These are phyloP conservation scores for Strobilomyces echinocephalus DNA, from an alignment of 768 basidiomycete genomes.

Conservation along the genomic window DNA sequence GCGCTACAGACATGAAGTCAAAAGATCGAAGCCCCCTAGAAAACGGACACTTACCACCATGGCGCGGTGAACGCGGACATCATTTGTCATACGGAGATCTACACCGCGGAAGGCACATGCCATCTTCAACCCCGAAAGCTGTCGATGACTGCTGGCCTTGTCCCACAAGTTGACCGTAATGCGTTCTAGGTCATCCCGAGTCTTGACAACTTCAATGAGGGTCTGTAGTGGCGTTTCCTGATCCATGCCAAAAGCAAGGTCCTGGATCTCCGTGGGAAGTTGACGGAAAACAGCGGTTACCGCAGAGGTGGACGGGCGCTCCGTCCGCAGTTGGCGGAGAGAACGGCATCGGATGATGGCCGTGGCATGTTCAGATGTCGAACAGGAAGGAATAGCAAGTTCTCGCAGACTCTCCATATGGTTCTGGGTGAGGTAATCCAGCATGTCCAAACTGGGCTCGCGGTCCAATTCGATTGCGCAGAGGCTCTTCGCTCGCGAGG, in stretches of 20 bases:
- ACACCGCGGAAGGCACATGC: slow-evolving; percentile 62
- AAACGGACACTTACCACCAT: slow-evolving; percentile 40
- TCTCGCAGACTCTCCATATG: slow-evolving; percentile 49
- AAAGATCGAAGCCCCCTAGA: slow-evolving; percentile 10
- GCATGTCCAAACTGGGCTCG: slow-evolving; percentile 50
- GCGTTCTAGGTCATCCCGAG: slow-evolving; percentile 38
- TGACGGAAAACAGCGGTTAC: slow-evolving; percentile 40
- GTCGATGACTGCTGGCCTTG: slow-evolving; percentile 45
- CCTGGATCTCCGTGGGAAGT: slow-evolving; percentile 46
- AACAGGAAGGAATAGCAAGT: slow-evolving; percentile 54
- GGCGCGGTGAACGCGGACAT: slow-evolving; percentile 50
- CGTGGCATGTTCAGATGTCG: slow-evolving; percentile 42
- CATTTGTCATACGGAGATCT: slow-evolving; percentile 45
- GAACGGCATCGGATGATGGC: slow-evolving; percentile 45
- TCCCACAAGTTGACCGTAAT: slow-evolving; percentile 55
- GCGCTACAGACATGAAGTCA: slow-evolving; percentile 18
- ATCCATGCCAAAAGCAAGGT: slow-evolving; percentile 59
- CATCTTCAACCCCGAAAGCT: slow-evolving; percentile 53
- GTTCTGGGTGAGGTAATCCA: slow-evolving; percentile 50
- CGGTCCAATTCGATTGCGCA: slow-evolving; percentile 54
- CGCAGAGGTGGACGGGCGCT: slow-evolving; percentile 43
- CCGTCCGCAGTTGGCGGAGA: slow-evolving; percentile 54
- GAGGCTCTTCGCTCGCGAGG: slow-evolving; percentile 40
- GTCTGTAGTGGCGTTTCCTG: slow-evolving; percentile 49
- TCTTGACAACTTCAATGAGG: slow-evolving; percentile 52